Percentiles rank a stretch among this genome's conserved stretches.
phyloP scores from a whole-genome alignment of 306 rosid species.

The Vigna reflexopilosa region DNA sequence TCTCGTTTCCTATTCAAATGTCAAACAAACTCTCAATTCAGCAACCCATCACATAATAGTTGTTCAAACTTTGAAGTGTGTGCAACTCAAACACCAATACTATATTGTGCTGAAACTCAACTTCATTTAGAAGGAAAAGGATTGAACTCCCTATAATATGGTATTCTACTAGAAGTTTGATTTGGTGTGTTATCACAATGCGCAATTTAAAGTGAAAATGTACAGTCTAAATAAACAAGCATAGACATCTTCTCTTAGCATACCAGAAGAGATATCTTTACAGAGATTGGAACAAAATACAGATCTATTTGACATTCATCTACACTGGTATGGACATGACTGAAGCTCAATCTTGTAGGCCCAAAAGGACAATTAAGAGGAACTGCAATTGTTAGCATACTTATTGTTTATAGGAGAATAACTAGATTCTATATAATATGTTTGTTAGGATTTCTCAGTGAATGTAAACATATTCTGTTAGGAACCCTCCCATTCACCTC shows the following conservation, averaged over 20 bases:
- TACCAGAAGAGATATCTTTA: neutral
- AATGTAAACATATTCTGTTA: too few relatives aligned
- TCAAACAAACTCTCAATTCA: conserved; percentile 7
- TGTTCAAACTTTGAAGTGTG: neutral
- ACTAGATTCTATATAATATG: too few relatives aligned
- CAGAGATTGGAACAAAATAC: neutral
- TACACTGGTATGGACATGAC: neutral
- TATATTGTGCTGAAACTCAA: neutral
- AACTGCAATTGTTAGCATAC: too few relatives aligned
- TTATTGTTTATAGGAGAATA: too few relatives aligned
- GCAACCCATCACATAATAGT: neutral
- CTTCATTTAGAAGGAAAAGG: conserved; percentile 11
- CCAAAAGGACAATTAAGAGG: too few relatives aligned
- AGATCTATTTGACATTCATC: neutral
- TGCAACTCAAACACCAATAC: neutral
- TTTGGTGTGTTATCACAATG: neutral
- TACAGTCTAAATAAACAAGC: neutral
- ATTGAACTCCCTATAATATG: neutral
- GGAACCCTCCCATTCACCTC: too few relatives aligned
- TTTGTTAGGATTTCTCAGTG: too few relatives aligned
- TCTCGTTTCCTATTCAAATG: neutral
- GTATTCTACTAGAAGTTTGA: neutral
- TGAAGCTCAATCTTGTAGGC: too few relatives aligned
- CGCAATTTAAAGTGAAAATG: neutral
- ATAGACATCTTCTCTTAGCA: neutral